These are phyloP conservation scores for Cucurbita maxima DNA, from an alignment of 306 rosid species.

Conservation along the genomic window DNA sequence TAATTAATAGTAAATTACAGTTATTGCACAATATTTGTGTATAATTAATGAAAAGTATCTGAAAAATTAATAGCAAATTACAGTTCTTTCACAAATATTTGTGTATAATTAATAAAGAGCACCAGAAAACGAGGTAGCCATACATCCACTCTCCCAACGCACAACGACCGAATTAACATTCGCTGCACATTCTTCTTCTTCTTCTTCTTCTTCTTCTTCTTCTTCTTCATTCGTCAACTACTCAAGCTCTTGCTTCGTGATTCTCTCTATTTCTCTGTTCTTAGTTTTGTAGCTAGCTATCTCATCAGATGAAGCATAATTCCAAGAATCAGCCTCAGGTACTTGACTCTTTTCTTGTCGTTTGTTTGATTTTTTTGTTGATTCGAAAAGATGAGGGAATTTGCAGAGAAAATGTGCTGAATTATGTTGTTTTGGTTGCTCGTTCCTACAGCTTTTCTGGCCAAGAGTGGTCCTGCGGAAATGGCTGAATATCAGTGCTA, in stretches of 20 bases:
- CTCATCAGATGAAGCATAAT: slow-evolving; percentile 32
- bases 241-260: neutral
- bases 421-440: slow-evolving; percentile 45
- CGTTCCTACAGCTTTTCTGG: slow-evolving; percentile 66
- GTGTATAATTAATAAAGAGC: neutral
- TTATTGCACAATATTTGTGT: neutral
- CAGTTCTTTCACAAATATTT: too few species aligned
- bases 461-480: slow-evolving; percentile 54
- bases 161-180: neutral
- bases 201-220: neutral
- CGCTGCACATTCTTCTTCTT: neutral
- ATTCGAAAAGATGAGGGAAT: slow-evolving; percentile 33
- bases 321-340: slow-evolving; percentile 44
- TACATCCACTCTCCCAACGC: neutral
- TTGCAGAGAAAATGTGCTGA: slow-evolving; percentile 66
- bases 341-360: neutral
- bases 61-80: too few species aligned
- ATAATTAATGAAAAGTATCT: too few species aligned
- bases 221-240: neutral
- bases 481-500: slow-evolving; percentile 55
- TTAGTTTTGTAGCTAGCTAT: neutral
- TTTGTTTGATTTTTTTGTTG: slow-evolving; percentile 11
- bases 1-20: neutral
- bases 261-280: neutral
- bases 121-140: neutral